phyloP scores from a whole-genome alignment of 768 basidiomycete species.

The Mycena venus region DNA sequence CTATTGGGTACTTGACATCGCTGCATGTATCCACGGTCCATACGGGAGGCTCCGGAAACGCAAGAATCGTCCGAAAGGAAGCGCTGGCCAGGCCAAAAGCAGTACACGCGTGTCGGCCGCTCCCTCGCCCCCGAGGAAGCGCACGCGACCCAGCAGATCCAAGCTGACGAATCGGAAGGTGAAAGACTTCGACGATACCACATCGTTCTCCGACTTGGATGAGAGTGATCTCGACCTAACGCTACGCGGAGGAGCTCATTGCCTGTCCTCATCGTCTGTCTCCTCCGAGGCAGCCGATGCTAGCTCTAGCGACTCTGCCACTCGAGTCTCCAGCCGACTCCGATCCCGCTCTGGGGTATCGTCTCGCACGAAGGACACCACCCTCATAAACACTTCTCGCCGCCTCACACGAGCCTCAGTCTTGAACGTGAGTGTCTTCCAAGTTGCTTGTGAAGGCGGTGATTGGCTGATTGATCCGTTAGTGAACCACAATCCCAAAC shows the following conservation, averaged over 20 bases:
- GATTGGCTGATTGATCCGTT: not conserved
- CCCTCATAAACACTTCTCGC: not conserved
- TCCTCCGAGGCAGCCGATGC: not conserved
- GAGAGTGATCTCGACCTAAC: not conserved
- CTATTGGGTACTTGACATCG: not conserved
- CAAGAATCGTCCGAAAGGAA: not conserved
- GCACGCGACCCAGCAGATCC: not conserved
- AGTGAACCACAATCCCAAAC: not conserved
- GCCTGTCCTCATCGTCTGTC: not conserved
- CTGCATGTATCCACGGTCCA: not conserved
- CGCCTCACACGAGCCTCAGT: not conserved
- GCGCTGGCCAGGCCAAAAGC: not conserved
- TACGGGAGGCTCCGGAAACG: conserved; percentile 7
- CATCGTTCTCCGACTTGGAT: not conserved
- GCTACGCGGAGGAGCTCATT: not conserved
- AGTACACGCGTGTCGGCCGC: too few relatives aligned
- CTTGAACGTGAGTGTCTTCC: not conserved
- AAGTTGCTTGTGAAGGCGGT: too few relatives aligned
- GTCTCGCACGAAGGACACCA: not conserved
- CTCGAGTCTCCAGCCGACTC: not conserved
- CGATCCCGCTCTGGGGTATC: not conserved
- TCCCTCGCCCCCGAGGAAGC: too few relatives aligned
- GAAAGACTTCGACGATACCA: not conserved
- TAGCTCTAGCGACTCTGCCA: not conserved
- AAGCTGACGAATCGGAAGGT: not conserved